phyloP scores from a whole-genome alignment of 495 filamentous ascomycete genomes.

The Aspergillus nanangensis region DNA sequence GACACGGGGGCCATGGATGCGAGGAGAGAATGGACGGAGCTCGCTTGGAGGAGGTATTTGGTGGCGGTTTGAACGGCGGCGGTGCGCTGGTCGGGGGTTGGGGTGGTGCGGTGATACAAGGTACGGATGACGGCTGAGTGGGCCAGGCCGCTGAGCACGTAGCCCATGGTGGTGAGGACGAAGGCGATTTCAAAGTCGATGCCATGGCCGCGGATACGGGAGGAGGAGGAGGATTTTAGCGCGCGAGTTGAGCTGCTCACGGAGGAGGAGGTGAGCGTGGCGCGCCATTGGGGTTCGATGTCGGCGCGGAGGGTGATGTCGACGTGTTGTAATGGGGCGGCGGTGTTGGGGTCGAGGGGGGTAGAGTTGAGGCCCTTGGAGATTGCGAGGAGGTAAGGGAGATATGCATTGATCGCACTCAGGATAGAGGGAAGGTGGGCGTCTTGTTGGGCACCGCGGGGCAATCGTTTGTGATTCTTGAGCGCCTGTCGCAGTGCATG shows the following conservation, averaged over 20 bases:
- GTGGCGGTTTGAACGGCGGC: conserved; percentile 71
- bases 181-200: conserved; percentile 83
- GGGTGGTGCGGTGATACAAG: conserved; percentile 55
- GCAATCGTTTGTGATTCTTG: conserved; percentile 77
- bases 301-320: conserved; percentile 58
- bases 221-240: conserved; percentile 22
- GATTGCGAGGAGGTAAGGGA: conserved; percentile 73
- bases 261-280: conserved; percentile 57
- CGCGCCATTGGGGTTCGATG: conserved; percentile 73
- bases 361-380: conserved; percentile 60
- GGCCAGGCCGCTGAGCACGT: conserved; percentile 65
- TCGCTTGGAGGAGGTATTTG: conserved; percentile 69
- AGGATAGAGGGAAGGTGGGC: conserved; percentile 63
- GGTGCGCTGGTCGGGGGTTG: conserved; percentile 59
- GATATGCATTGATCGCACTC: conserved; percentile 63
- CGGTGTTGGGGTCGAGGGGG: conserved; percentile 15
- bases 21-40: conserved; percentile 71
- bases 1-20: conserved; percentile 30
- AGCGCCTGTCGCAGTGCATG: conserved; percentile 71
- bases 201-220: conserved; percentile 63
- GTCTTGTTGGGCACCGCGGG: conserved; percentile 54
- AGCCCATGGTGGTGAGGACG: conserved; percentile 69
- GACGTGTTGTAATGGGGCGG: conserved; percentile 44
- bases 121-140: conserved; percentile 49
- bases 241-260: conserved; percentile 30